Conservation (phyloP, 192 early-diverging fungal genomes). For the Allomyces macrogynus region DNA sequence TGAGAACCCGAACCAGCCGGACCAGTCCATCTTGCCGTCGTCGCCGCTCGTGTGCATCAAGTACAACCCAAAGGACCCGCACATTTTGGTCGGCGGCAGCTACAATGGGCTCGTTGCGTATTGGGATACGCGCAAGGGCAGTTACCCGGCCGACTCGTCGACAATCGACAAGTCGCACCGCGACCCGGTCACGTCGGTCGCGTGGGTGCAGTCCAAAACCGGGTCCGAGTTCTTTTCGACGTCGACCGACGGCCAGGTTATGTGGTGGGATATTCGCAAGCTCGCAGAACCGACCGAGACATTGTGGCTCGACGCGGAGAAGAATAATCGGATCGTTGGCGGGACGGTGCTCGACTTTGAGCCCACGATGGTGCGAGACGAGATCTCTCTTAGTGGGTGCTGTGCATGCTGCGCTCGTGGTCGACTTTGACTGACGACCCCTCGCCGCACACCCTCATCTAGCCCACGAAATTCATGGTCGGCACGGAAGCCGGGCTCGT, state of each 20-base stretch:
- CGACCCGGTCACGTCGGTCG: constrained; percentile 33
- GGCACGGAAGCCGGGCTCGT: constrained; percentile 36
- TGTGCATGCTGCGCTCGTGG: too few species aligned
- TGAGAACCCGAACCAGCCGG: constrained; percentile 37
- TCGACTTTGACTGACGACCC: too few species aligned
- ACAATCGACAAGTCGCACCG: constrained; percentile 32
- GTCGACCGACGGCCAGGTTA: constrained; percentile 35
- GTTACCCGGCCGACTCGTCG: constrained; percentile 32
- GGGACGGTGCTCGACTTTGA: constrained; percentile 41
- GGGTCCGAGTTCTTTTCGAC: constrained; percentile 36
- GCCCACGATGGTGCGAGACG: constrained; percentile 27
- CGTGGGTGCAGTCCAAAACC: constrained; percentile 42
- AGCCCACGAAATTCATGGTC: constrained; percentile 49
- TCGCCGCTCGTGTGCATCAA: constrained; percentile 30
- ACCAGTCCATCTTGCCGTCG: constrained; percentile 29
- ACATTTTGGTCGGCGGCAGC: constrained; percentile 35
- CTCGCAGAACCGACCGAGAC: constrained; percentile 33
- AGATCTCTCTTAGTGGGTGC: too few species aligned
- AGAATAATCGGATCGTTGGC: constrained; percentile 36
- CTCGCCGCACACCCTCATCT: background rate
- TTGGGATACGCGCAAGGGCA: constrained; percentile 38
- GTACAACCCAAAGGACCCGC: constrained; percentile 45
- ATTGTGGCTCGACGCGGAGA: constrained; percentile 34
- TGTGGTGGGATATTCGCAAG: constrained; percentile 46
- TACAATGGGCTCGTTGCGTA: constrained; percentile 37